Evolutionary conservation across 2,329 filamentous ascomycete species (phyloP).

Genomic region (Fusarium subtropicale): DNA sequence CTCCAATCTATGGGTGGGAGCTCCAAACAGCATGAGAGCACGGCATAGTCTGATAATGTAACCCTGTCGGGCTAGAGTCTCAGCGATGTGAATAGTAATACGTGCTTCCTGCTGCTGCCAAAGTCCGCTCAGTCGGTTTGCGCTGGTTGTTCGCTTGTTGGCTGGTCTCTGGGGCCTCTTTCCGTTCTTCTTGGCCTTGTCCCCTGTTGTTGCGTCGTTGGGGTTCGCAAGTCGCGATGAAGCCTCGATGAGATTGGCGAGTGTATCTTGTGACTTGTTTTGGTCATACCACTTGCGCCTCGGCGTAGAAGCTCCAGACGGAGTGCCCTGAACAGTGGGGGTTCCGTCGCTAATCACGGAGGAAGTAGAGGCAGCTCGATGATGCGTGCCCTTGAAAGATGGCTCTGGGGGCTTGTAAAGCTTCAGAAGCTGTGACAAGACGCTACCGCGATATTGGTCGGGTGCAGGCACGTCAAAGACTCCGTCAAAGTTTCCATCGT

Average conservation of each 20-base stretch:
- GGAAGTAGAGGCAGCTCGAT: constrained; percentile 40
- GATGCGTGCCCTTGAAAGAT: constrained; percentile 36
- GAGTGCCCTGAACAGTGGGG: constrained; percentile 52
- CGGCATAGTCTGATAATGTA: constrained; percentile 87
- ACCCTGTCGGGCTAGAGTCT: constrained; percentile 80
- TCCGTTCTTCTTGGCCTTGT: constrained; percentile 32
- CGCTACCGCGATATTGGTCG: constrained; percentile 57
- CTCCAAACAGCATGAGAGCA: constrained; percentile 87
- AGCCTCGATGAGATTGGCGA: constrained; percentile 61
- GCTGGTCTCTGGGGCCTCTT: constrained; percentile 50
- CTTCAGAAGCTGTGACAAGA: constrained; percentile 60
- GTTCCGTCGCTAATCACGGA: constrained; percentile 51
- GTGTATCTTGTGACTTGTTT: constrained; percentile 60
- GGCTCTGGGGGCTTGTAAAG: constrained; percentile 57
- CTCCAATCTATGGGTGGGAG: constrained; percentile 89
- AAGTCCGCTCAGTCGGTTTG: constrained; percentile 53
- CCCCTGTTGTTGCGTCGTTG: constrained; percentile 28
- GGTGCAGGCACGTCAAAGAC: constrained; percentile 55
- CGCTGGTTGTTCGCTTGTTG: constrained; percentile 54
- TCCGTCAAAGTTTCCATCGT: constrained; percentile 56
- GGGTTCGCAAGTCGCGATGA: constrained; percentile 57
- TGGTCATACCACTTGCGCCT: constrained; percentile 63
- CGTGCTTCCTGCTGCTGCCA: constrained; percentile 59
- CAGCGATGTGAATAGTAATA: constrained; percentile 66
- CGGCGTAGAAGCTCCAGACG: constrained; percentile 56